phyloP scores from a whole-genome alignment of 208 protist species.

The Trypanosomatidae sp. region DNA sequence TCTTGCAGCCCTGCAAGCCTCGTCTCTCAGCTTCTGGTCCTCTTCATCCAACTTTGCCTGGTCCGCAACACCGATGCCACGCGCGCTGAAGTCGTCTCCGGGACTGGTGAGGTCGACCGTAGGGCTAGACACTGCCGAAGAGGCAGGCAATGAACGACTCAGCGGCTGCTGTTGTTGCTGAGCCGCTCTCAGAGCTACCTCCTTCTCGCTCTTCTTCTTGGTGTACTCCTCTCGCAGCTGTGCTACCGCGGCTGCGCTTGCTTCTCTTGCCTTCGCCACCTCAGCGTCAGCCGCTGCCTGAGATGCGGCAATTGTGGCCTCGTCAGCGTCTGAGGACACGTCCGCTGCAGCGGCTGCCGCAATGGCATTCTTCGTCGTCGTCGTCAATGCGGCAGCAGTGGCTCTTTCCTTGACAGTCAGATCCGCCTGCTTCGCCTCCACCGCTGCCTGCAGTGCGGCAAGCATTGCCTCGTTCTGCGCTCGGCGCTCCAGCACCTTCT shows the following conservation, averaged over 20 bases:
- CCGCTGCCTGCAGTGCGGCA: slow-evolving; percentile 11
- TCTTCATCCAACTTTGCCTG: slow-evolving; percentile 32
- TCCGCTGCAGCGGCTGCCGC: slow-evolving; percentile 4
- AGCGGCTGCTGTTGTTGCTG: neutral
- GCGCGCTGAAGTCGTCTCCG: slow-evolving; percentile 3
- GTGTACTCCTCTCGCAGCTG: slow-evolving; percentile 19
- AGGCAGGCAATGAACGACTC: neutral
- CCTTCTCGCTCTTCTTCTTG: slow-evolving; percentile 11
- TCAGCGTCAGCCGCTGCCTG: slow-evolving; percentile 23
- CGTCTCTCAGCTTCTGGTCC: slow-evolving; percentile 33
- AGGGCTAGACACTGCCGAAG: slow-evolving; percentile 5
- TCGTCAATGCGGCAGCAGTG: neutral
- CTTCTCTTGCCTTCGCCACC: slow-evolving; percentile 13
- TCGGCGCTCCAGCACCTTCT: slow-evolving; percentile 13
- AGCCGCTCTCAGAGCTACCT: slow-evolving; percentile 5
- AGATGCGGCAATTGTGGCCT: slow-evolving; percentile 13
- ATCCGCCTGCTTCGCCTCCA: slow-evolving; percentile 20
- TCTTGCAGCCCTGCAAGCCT: slow-evolving; percentile 17
- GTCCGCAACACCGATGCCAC: slow-evolving; percentile 17
- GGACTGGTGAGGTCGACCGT: slow-evolving; percentile 2
- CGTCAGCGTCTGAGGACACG: slow-evolving; percentile 8
- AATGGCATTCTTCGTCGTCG: neutral
- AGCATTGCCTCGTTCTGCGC: slow-evolving; percentile 22
- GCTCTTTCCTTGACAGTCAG: slow-evolving; percentile 15
- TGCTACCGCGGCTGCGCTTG: slow-evolving; percentile 6